Evolutionary conservation across 2,329 filamentous ascomycete species (phyloP).

Genomic region (Setomelanomma holmii): DNA sequence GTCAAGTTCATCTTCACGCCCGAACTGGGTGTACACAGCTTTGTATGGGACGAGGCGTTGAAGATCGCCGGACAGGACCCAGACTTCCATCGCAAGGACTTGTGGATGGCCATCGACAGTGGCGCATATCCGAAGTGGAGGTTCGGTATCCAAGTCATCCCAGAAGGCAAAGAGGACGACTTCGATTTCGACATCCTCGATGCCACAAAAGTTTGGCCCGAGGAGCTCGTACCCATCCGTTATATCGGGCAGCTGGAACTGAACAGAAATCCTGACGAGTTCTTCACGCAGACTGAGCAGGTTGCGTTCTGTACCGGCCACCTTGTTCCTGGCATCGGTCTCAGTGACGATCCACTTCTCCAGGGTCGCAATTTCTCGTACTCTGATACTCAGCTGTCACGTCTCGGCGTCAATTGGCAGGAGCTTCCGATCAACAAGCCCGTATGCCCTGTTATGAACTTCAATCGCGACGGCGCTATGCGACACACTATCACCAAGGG

Average conservation of each 20-base stretch:
- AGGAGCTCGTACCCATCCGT: constrained; percentile 75
- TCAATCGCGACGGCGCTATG: constrained; percentile 76
- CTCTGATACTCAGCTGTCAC: constrained; percentile 72
- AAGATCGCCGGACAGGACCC: constrained; percentile 71
- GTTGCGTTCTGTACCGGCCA: constrained; percentile 83
- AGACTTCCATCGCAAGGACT: constrained; percentile 81
- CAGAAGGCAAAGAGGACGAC: constrained; percentile 73
- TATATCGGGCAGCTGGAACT: constrained; percentile 82
- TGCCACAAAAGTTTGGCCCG: constrained; percentile 85
- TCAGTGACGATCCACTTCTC: constrained; percentile 75
- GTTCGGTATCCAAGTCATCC: constrained; percentile 80
- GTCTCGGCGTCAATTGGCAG: constrained; percentile 77
- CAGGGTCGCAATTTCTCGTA: constrained; percentile 77
- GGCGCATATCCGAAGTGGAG: constrained; percentile 79
- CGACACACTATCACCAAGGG: constrained; percentile 77
- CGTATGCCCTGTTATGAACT: constrained; percentile 76
- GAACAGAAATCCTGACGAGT: constrained; percentile 81
- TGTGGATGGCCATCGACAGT: constrained; percentile 75
- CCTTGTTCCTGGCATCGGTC: constrained; percentile 78
- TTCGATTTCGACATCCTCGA: constrained; percentile 89
- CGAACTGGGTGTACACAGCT: constrained; percentile 75
- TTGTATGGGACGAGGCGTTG: constrained; percentile 81
- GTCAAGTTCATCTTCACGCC: constrained; percentile 82
- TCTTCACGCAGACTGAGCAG: constrained; percentile 83
- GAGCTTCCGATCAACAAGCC: constrained; percentile 80